Percentiles rank a stretch among this genome's conserved stretches.
phyloP scores from a whole-genome alignment of 2,329 filamentous ascomycete species.

The Penicillium rolfsii region DNA sequence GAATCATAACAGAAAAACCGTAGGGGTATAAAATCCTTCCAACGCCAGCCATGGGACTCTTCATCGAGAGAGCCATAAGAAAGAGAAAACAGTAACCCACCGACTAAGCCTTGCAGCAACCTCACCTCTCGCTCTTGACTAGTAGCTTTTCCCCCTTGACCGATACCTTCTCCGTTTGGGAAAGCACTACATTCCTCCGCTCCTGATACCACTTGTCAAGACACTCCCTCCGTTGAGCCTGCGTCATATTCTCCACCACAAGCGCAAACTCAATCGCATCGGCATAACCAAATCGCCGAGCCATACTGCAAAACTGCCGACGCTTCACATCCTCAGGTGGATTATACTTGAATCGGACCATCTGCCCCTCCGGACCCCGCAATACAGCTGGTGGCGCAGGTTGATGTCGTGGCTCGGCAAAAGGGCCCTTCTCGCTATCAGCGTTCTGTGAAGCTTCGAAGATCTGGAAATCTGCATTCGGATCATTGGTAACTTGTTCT shows the following conservation, averaged over 20 bases:
- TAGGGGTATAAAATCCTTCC: slow-evolving; percentile 1
- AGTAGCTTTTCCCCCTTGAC: not conserved
- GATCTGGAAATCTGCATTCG: slow-evolving; percentile 39
- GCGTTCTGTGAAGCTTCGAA: slow-evolving; percentile 35
- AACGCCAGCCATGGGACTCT: not conserved
- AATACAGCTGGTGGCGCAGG: slow-evolving; percentile 17
- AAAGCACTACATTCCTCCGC: slow-evolving; percentile 58
- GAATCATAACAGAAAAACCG: not conserved
- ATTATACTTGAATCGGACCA: slow-evolving; percentile 64
- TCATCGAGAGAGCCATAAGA: not conserved
- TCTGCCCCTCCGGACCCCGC: slow-evolving; percentile 43
- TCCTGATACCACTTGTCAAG: slow-evolving; percentile 78
- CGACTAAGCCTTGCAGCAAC: not conserved
- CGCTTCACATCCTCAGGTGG: slow-evolving; percentile 74
- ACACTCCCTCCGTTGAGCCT: slow-evolving; percentile 76
- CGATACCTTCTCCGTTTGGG: slow-evolving; percentile 1
- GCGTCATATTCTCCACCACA: slow-evolving; percentile 87
- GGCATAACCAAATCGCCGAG: slow-evolving; percentile 73
- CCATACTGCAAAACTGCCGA: slow-evolving; percentile 91
- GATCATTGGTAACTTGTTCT: slow-evolving; percentile 49
- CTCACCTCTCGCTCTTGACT: not conserved
- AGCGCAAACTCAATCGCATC: slow-evolving; percentile 83
- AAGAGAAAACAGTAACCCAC: not conserved
- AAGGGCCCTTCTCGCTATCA: slow-evolving; percentile 1
- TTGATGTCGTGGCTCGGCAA: slow-evolving; percentile 17